These are phyloP conservation scores for Amanita subjunquillea DNA, from an alignment of 768 basidiomycete species.

Conservation along the genomic window DNA sequence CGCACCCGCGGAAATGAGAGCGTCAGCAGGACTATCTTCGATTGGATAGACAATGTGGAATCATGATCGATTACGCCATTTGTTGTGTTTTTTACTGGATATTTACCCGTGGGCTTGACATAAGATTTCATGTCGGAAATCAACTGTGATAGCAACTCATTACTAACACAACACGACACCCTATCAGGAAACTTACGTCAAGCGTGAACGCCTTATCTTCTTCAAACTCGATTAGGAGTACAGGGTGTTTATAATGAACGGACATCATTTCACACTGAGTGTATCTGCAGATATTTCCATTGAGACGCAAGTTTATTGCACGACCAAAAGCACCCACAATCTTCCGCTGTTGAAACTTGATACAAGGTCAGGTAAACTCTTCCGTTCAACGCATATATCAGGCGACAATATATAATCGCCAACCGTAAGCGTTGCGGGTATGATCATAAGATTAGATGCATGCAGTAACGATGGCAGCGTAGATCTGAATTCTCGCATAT, in stretches of 20 bases:
- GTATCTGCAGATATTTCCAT: constrained; percentile 44
- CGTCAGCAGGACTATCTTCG: constrained; percentile 86
- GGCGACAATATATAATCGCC: constrained; percentile 96
- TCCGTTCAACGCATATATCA: constrained; percentile 92
- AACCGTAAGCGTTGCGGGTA: constrained; percentile 89
- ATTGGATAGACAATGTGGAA: constrained; percentile 57
- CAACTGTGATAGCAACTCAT: constrained; percentile 25
- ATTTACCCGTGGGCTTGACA: constrained; percentile 50
- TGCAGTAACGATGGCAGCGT: constrained; percentile 85
- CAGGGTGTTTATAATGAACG: constrained; percentile 87
- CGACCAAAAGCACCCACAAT: constrained; percentile 46
- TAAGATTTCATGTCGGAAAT: constrained; percentile 61
- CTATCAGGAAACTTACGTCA: constrained; percentile 39
- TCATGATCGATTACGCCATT: constrained; percentile 13
- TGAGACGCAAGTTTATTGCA: background rate
- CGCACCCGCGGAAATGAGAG: constrained; percentile 86
- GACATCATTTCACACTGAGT: constrained; percentile 98
- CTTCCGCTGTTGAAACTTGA: constrained; percentile 90
- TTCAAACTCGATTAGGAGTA: constrained; percentile 94
- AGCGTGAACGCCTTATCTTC: constrained; percentile 93
- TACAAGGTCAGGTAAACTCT: constrained; percentile 89
- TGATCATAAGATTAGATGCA: constrained; percentile 63
- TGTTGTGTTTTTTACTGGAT: constrained; percentile 40
- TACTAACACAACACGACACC: background rate
- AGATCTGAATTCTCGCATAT: constrained; percentile 95